Evolutionary conservation across 169 alveolate genomes (phyloP), one percentile per base, ranked within the genome.

Genomic region (Nephromyces sp.): DNA sequence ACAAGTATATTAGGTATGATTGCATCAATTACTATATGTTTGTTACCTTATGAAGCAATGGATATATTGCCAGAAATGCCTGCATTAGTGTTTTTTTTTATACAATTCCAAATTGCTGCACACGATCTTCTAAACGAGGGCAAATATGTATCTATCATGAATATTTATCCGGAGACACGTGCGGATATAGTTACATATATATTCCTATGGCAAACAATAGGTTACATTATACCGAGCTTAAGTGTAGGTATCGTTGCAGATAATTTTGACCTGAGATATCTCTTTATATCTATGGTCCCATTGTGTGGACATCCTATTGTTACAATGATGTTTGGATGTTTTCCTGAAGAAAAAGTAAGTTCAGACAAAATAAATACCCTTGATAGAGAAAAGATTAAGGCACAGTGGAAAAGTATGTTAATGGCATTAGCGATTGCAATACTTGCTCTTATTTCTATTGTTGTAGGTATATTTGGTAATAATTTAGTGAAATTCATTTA

Each of bases 71-170:
- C 57, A 15, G 57, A n/a, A 43, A 66, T 63, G 25, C 72, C 33
- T 52, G 72, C 74, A 22, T 15, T 67, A 22, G 43, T 52, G 21
- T 33, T 72, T 15, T 57, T 53, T 24, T 27, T 32, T 0, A 4
- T 57, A 6, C 78, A 72, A 27, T 24, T 61, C 32, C 78, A 73
- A 25, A 0, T 72, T 22, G 69, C 78, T 21, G 64, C 78, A 8
- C 72, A 52, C 27, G 78, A 72, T 53, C 63, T 72, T 6, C 53
- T 72, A 52, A 63, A 71, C 63, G 78, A 72, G 25, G 78, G 78
- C 21, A 2, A 6, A 15, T 72, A 72, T 68, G 30, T 57, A 24
- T 33, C n/a, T 8, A 5, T 29, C 15, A 25, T 72, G 57, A 25
- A 33, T 3, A 43, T 22, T 5, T 8, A 8, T 5, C 78, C 78